Percentiles rank a stretch among this genome's conserved stretches.
These are phyloP conservation scores for Trichosporon ovoides DNA, from an alignment of 1,284 basidiomycete species.

Conservation along the genomic window DNA sequence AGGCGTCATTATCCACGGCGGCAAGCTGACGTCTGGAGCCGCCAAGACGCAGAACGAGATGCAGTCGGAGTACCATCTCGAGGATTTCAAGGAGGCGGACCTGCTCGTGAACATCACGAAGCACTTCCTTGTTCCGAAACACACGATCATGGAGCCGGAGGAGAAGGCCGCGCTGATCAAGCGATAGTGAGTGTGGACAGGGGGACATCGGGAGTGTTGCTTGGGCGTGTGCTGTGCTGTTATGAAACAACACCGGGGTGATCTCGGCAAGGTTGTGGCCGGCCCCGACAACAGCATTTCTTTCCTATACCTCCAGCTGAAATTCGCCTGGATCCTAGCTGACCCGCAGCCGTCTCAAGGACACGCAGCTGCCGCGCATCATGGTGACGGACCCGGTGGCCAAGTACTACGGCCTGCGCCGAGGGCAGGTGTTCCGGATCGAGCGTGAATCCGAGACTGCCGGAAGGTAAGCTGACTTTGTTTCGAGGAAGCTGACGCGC, in stretches of 20 bases:
- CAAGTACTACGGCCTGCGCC: slow-evolving; percentile 88
- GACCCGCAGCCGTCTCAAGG: slow-evolving; percentile 76
- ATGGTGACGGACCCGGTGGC: slow-evolving; percentile 94
- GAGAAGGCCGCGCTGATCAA: slow-evolving; percentile 83
- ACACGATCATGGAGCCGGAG: slow-evolving; percentile 78
- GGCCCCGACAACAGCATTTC: too few relatives aligned
- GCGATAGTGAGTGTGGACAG: slow-evolving; percentile 72
- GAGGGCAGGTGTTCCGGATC: slow-evolving; percentile 98
- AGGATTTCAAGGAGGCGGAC: slow-evolving; percentile 95
- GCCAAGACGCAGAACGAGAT: slow-evolving; percentile 91
- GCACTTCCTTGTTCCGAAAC: slow-evolving; percentile 89
- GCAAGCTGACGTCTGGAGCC: slow-evolving; percentile 93
- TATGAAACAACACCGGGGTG: too few relatives aligned
- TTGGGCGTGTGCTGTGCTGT: neutral
- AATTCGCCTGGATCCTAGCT: neutral
- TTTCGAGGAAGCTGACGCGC: neutral
- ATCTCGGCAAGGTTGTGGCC: too few relatives aligned
- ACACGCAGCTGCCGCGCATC: slow-evolving; percentile 95
- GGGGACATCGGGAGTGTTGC: neutral
- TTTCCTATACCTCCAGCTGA: too few relatives aligned
- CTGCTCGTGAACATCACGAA: slow-evolving; percentile 96
- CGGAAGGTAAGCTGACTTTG: slow-evolving; percentile 60
- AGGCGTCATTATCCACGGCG: slow-evolving; percentile 92
- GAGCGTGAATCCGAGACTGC: slow-evolving; percentile 94
- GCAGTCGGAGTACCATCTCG: slow-evolving; percentile 77